phyloP scores from a whole-genome alignment of 257 asterid species.

The Euphrasia confusa region DNA sequence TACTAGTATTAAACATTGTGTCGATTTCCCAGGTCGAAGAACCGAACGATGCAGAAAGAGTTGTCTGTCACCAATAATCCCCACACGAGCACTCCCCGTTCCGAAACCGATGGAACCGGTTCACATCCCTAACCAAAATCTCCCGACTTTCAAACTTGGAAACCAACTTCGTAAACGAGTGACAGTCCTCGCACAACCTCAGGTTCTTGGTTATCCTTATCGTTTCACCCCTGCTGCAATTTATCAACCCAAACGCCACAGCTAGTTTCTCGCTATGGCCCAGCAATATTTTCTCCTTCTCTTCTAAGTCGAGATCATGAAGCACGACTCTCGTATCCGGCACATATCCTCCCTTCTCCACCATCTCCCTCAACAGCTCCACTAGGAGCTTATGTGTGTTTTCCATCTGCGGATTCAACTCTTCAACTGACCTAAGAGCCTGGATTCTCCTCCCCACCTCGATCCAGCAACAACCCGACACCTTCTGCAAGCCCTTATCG shows the following conservation, averaged over 20 bases:
- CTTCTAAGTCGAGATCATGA: slow-evolving; percentile 50
- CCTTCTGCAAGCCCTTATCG: background rate
- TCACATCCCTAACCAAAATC: slow-evolving; percentile 3
- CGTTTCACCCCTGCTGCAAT: background rate
- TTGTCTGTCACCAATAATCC: background rate
- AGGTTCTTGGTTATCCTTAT: slow-evolving; percentile 1
- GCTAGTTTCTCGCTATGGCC: slow-evolving; percentile 6
- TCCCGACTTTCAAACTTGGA: background rate
- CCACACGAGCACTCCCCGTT: slow-evolving; percentile 1
- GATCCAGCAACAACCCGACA: slow-evolving; percentile 37
- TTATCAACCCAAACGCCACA: slow-evolving; percentile 4
- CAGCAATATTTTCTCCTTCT: background rate
- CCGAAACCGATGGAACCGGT: background rate
- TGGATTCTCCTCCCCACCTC: slow-evolving; percentile 46
- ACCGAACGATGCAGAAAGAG: too few relatives aligned
- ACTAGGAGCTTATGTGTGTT: slow-evolving; percentile 55
- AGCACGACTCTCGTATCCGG: slow-evolving; percentile 68
- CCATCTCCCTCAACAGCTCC: slow-evolving; percentile 58
- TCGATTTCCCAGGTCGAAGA: too few relatives aligned
- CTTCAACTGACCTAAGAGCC: background rate
- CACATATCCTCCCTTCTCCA: slow-evolving; percentile 67
- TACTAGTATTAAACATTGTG: too few relatives aligned
- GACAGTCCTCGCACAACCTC: slow-evolving; percentile 3
- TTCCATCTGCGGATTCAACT: background rate
- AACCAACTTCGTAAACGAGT: slow-evolving; percentile 4